phyloP scores from a whole-genome alignment of 805 yeast species.

The Nakazawaea wickerhamii region DNA sequence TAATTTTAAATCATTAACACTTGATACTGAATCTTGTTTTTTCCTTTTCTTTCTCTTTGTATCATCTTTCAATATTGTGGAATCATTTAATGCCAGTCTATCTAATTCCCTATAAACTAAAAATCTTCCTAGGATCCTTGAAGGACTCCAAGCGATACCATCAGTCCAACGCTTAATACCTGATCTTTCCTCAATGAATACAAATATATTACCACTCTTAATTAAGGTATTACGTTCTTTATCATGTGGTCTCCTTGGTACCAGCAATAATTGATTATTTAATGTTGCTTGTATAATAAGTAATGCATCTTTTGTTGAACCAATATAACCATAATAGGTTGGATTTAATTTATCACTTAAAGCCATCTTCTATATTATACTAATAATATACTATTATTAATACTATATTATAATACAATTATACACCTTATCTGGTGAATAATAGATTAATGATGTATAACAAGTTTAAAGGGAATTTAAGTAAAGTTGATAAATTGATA shows the following conservation, averaged over 20 bases:
- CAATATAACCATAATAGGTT: conserved; percentile 70
- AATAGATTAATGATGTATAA: background rate
- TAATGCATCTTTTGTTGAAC: conserved; percentile 79
- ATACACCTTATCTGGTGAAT: too few relatives aligned
- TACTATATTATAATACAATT: too few relatives aligned
- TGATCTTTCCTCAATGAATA: conserved; percentile 75
- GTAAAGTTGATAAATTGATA: too few relatives aligned
- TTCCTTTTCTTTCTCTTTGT: conserved; percentile 13
- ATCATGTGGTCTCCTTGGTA: conserved; percentile 78
- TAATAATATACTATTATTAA: too few relatives aligned
- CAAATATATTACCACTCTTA: conserved; percentile 73
- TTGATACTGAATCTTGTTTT: conserved; percentile 12
- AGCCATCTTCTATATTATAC: conserved; percentile 1
- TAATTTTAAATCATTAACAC: background rate
- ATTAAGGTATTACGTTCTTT: conserved; percentile 64
- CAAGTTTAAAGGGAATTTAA: too few relatives aligned
- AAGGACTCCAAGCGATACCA: conserved; percentile 92
- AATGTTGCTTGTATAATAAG: conserved; percentile 76
- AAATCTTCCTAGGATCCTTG: conserved; percentile 81
- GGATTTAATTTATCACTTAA: conserved; percentile 29
- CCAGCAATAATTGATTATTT: conserved; percentile 51
- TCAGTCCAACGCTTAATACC: conserved; percentile 96
- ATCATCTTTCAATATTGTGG: conserved; percentile 2
- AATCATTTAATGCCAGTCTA: conserved; percentile 30
- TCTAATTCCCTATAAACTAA: conserved; percentile 73